Base-by-base conservation (phyloP, 2,329 filamentous ascomycete genomes). In the Balansia obtecta region DNA sequence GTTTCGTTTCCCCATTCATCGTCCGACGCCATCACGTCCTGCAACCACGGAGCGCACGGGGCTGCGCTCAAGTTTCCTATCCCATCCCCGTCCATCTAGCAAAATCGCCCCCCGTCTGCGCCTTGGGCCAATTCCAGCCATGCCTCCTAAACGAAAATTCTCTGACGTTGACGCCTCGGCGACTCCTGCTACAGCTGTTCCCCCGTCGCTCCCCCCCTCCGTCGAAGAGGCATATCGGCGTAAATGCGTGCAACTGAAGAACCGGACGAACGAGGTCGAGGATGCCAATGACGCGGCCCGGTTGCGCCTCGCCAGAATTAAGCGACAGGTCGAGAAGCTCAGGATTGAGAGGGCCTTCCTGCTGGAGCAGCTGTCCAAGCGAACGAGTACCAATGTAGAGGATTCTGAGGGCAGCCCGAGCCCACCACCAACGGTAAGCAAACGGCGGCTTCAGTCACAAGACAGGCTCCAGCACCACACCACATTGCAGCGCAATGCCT, bases 141-240 rank as follows among this genome's bases (percentile, higher is more conserved):
- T 66, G 65, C 59, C 65, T 50, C 53, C 64, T 58, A 68, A 72
- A 58, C 60, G 61, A 53, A 67, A 63, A 54, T 57, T 60, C 49
- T 57, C 63, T 50, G 63, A 66, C 59, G 61, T 65, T 69, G 64
- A 71, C 61, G 32, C 12, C 3, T 8, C 27, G n/a, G 32, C 12
- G 4, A 12, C 27, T 27, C 54, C 58, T 50, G 51, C 65, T 56
- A 58, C 61, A 53, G 70, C 71, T 54, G 71, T 79, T 50, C 79
- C 79, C 32, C 79, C 80, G 15, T 69, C 79, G 40, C 73, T 85
- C 4, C 88, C 91, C 18, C 91, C 93, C 15, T 95, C 89, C 15
- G 89, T 97, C 55, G 91, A 98, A 69, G 85, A 91, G 65, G 90
- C 91, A 47, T 98, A 97, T 70, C 89, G 93, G 61, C 82, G 88